phyloP scores from a whole-genome alignment of 1,139 yeast genomes.

The Eremothecium coryli region DNA sequence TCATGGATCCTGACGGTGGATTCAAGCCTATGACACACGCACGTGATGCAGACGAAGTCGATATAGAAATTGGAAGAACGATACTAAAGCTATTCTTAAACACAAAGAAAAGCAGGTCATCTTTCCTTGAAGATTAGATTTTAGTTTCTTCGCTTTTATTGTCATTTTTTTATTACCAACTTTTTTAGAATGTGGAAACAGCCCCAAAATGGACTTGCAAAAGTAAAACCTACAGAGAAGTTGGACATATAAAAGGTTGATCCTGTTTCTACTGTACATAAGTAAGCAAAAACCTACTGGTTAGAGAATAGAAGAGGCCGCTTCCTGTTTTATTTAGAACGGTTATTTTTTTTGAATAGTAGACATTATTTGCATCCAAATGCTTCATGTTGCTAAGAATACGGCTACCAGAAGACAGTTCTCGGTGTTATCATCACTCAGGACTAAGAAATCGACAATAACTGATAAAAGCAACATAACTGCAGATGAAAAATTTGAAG shows the following conservation, averaged over 20 bases:
- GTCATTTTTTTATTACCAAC: neutral
- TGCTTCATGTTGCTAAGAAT: slow-evolving; percentile 4
- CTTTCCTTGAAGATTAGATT: slow-evolving; percentile 4
- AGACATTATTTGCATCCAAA: slow-evolving; percentile 1
- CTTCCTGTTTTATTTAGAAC: too few relatives aligned
- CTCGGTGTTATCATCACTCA: slow-evolving; percentile 9
- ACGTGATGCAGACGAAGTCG: slow-evolving; percentile 9
- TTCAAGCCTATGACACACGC: slow-evolving; percentile 8
- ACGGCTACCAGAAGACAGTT: slow-evolving; percentile 6
- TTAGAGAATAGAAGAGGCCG: too few relatives aligned
- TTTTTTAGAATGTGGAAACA: neutral
- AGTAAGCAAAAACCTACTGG: too few relatives aligned
- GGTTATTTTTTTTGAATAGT: too few relatives aligned
- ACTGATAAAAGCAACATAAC: slow-evolving; percentile 3
- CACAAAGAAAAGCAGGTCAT: slow-evolving; percentile 2
- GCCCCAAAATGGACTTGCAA: neutral
- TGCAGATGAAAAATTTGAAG: slow-evolving; percentile 13
- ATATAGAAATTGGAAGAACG: slow-evolving; percentile 7
- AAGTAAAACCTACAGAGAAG: too few relatives aligned
- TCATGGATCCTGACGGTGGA: slow-evolving; percentile 5
- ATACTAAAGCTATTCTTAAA: slow-evolving; percentile 4
- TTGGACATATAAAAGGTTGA: too few relatives aligned
- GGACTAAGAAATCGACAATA: slow-evolving; percentile 3
- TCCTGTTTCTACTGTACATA: too few relatives aligned
- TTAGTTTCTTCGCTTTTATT: neutral